These are phyloP conservation scores for Phalaenopsis hybrid DNA, from an alignment of 116 monocot species.

Conservation along the genomic window DNA sequence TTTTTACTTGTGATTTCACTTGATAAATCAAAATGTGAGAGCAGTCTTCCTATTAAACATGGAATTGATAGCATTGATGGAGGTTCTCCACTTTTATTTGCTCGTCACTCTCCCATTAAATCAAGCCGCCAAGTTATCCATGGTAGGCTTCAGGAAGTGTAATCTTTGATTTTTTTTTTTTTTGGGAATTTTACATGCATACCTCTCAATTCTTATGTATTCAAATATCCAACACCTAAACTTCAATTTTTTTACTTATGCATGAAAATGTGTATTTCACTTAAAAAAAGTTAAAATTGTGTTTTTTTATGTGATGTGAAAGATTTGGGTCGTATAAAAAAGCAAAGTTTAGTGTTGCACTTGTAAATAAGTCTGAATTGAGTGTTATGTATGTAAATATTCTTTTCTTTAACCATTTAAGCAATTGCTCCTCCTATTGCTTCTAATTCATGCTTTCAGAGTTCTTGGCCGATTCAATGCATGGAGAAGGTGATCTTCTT, in stretches of 20 bases:
- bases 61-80: constrained; percentile 71
- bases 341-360: no score
- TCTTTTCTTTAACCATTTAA: not conserved
- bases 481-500: constrained; percentile 69
- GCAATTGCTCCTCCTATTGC: not conserved
- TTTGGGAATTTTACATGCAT: no score
- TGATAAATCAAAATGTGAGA: constrained; percentile 66
- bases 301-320: no score
- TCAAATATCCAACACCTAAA: no score
- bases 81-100: constrained; percentile 48
- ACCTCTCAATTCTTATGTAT: no score
- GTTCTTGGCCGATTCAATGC: constrained; percentile 48
- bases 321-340: no score
- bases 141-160: constrained; percentile 13
- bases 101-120: constrained; percentile 34
- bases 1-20: constrained; percentile 40
- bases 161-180: not conserved
- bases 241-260: no score
- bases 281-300: not conserved
- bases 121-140: constrained; percentile 48
- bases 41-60: constrained; percentile 37
- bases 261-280: not conserved
- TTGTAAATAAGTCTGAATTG: no score
- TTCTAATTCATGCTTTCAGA: constrained; percentile 19
- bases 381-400: no score